A percentile compares a stretch with the other conserved stretches of the same genome.
These are phyloP conservation scores for Xylariaceae sp. DNA, from an alignment of 2,329 filamentous ascomycete genomes.

Conservation along the genomic window DNA sequence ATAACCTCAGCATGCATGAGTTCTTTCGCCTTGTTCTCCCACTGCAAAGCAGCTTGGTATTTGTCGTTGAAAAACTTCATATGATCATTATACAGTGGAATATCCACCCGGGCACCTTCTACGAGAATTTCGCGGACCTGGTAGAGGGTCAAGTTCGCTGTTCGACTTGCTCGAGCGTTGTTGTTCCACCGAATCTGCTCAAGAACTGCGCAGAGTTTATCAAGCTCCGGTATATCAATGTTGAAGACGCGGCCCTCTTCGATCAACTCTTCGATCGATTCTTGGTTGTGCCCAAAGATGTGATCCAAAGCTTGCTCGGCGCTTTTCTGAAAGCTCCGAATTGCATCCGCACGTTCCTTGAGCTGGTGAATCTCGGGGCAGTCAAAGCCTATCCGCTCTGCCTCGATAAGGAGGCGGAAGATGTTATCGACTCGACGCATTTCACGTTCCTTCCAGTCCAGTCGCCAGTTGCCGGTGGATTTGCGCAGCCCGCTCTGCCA, in stretches of 20 bases:
- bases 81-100: slow-evolving; percentile 76
- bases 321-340: slow-evolving; percentile 77
- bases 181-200: slow-evolving; percentile 88
- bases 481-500: slow-evolving; percentile 74
- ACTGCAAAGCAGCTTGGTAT: slow-evolving; percentile 70
- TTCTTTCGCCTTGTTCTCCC: slow-evolving; percentile 91
- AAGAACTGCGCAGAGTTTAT: slow-evolving; percentile 72
- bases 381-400: slow-evolving; percentile 85
- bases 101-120: slow-evolving; percentile 70
- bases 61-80: slow-evolving; percentile 73
- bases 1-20: slow-evolving; percentile 87
- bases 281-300: slow-evolving; percentile 57
- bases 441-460: slow-evolving; percentile 81
- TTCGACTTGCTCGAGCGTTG: slow-evolving; percentile 62
- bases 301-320: slow-evolving; percentile 68
- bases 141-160: slow-evolving; percentile 64
- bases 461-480: slow-evolving; percentile 51
- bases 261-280: slow-evolving; percentile 84
- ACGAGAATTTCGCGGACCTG: slow-evolving; percentile 78
- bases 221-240: slow-evolving; percentile 85
- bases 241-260: slow-evolving; percentile 87
- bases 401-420: slow-evolving; percentile 75
- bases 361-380: slow-evolving; percentile 85
- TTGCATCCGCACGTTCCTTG: slow-evolving; percentile 78
- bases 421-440: slow-evolving; percentile 87